Conservation (phyloP, 106 monocot species). For the Phalaenopsis aphrodite region DNA sequence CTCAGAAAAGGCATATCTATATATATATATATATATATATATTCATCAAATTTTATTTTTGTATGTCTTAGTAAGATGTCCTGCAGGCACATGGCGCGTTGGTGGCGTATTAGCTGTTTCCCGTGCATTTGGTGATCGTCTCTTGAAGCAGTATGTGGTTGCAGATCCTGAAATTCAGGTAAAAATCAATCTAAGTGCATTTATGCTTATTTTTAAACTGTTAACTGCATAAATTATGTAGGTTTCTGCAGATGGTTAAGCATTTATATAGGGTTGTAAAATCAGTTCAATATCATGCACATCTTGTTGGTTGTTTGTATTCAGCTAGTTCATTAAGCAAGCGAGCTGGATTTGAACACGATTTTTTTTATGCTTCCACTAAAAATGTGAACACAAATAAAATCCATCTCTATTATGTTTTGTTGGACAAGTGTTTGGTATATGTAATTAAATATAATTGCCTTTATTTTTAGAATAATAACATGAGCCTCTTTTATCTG, state of each 20-base stretch:
- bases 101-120: slow-evolving; percentile 89
- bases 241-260: too few species aligned
- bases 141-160: slow-evolving; percentile 80
- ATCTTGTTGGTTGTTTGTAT: background rate
- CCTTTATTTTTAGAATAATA: too few species aligned
- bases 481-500: too few species aligned
- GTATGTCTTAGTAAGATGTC: background rate
- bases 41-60: background rate
- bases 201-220: background rate
- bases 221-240: too few species aligned
- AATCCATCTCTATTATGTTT: background rate
- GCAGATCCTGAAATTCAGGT: slow-evolving; percentile 87
- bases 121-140: slow-evolving; percentile 79
- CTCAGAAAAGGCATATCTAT: background rate
- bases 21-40: too few species aligned
- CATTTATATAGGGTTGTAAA: background rate
- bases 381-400: background rate
- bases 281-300: background rate
- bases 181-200: background rate
- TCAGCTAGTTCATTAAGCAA: too few species aligned
- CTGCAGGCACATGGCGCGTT: slow-evolving; percentile 82
- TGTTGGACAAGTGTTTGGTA: background rate
- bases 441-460: background rate
- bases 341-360: too few species aligned
- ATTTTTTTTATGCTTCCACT: too few species aligned